Evolutionary conservation across 1,139 yeast genomes (phyloP).

Genomic region (Blastobotrys persicus): DNA sequence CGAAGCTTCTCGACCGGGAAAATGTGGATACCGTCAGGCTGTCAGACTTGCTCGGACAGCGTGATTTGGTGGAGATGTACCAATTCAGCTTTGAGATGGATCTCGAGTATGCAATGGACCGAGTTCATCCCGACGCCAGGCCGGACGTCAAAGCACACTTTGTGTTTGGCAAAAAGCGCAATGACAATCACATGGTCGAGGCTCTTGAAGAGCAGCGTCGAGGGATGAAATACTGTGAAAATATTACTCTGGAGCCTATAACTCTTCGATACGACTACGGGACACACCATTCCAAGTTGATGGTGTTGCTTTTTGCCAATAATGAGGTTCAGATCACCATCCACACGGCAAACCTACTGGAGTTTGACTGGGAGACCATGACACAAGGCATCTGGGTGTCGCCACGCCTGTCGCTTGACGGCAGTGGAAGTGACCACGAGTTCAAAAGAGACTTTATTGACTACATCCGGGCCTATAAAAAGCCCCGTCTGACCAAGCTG

Average conservation of each 20-base stretch:
- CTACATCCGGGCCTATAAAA: constrained; percentile 30
- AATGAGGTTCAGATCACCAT: constrained; percentile 32
- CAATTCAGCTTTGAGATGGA: constrained; percentile 35
- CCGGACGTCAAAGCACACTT: constrained; percentile 26
- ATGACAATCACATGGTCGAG: constrained; percentile 13
- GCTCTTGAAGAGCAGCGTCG: constrained; percentile 15
- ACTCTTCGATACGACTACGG: constrained; percentile 27
- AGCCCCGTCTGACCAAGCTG: constrained; percentile 20
- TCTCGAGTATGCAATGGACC: constrained; percentile 29
- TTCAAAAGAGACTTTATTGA: constrained; percentile 31
- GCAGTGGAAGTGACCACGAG: background rate
- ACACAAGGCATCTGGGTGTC: constrained; percentile 37
- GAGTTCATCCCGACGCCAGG: constrained; percentile 23
- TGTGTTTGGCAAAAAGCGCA: constrained; percentile 26
- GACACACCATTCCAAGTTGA: constrained; percentile 38
- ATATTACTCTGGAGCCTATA: constrained; percentile 26
- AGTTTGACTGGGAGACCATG: constrained; percentile 36
- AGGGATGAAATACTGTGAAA: constrained; percentile 18
- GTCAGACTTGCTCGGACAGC: constrained; percentile 11
- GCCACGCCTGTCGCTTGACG: constrained; percentile 23
- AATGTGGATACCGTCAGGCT: constrained; percentile 11
- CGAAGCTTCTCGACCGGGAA: background rate
- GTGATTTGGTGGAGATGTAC: constrained; percentile 21
- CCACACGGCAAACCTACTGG: constrained; percentile 38
- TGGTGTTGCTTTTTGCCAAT: constrained; percentile 32